Percentiles rank a stretch among this genome's conserved stretches.
These are phyloP conservation scores for Metschnikowia dekortorum DNA, from an alignment of 805 yeast genomes.

Conservation along the genomic window DNA sequence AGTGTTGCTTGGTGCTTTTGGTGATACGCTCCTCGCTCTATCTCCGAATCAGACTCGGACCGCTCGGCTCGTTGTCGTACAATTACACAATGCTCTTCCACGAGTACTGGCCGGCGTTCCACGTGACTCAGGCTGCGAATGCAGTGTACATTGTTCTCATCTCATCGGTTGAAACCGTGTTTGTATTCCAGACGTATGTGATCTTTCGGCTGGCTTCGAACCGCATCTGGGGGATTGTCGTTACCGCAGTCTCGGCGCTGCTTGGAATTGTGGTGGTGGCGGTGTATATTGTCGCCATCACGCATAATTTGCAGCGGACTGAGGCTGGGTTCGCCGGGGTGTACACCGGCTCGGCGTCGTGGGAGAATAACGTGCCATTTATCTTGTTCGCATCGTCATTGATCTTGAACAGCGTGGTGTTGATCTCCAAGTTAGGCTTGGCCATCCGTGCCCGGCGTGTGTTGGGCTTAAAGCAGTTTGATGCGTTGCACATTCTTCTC, in stretches of 20 bases:
- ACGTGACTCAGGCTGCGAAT: slow-evolving; percentile 57
- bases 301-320: slow-evolving; percentile 33
- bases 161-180: slow-evolving; percentile 55
- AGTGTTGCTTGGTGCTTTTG: slow-evolving; percentile 50
- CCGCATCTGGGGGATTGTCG: slow-evolving; percentile 33
- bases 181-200: slow-evolving; percentile 67
- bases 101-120: slow-evolving; percentile 32
- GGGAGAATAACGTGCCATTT: slow-evolving; percentile 50
- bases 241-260: slow-evolving; percentile 34
- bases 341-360: slow-evolving; percentile 22
- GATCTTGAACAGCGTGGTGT: slow-evolving; percentile 53
- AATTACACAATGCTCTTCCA: slow-evolving; percentile 30
- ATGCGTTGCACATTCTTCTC: slow-evolving; percentile 71
- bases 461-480: slow-evolving; percentile 79
- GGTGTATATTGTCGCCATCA: slow-evolving; percentile 52
- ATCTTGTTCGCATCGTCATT: slow-evolving; percentile 69
- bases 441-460: slow-evolving; percentile 72
- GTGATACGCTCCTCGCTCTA: slow-evolving; percentile 60
- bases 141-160: slow-evolving; percentile 58
- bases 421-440: slow-evolving; percentile 57
- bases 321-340: slow-evolving; percentile 1
- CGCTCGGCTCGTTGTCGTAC: slow-evolving; percentile 47
- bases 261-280: slow-evolving; percentile 55
- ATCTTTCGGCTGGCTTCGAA: slow-evolving; percentile 63
- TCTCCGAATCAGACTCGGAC: slow-evolving; percentile 49